phyloP scores from a whole-genome alignment of 2,329 filamentous ascomycete species.

The Mycosphaerella sp. region DNA sequence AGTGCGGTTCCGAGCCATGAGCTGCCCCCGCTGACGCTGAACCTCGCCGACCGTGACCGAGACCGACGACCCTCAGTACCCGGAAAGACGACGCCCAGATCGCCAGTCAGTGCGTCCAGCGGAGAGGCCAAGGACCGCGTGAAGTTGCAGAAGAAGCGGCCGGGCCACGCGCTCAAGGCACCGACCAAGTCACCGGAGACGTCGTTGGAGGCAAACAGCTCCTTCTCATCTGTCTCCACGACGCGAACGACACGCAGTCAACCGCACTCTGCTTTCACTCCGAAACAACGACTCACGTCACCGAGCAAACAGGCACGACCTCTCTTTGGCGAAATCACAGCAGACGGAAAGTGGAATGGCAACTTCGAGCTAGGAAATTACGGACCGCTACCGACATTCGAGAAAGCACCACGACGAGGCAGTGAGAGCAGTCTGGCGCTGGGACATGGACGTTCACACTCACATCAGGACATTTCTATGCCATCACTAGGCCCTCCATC shows the following conservation, averaged over 20 bases:
- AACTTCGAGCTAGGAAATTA: conserved; percentile 30
- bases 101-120: conserved; percentile 24
- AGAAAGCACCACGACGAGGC: conserved; percentile 47
- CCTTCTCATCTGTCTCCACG: conserved; percentile 26
- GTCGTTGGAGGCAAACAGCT: conserved; percentile 27
- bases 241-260: conserved; percentile 25
- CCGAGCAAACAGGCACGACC: conserved; percentile 40
- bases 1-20: conserved; percentile 15
- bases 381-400: conserved; percentile 25
- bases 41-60: conserved; percentile 24
- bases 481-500: conserved; percentile 18
- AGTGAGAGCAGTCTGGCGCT: conserved; percentile 63
- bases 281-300: conserved; percentile 18
- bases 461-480: conserved; percentile 39
- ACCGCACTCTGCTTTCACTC: conserved; percentile 26
- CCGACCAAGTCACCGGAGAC: conserved; percentile 26
- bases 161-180: conserved; percentile 21
- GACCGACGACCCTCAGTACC: conserved; percentile 22
- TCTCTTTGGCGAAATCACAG: conserved; percentile 68
- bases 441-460: conserved; percentile 50
- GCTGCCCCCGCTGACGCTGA: conserved; percentile 20
- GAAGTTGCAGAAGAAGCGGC: conserved; percentile 30
- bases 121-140: conserved; percentile 23
- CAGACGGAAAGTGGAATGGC: conserved; percentile 49
- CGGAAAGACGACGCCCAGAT: conserved; percentile 21